A percentile compares a stretch with the other conserved stretches of the same genome.
Evolutionary conservation across 768 basidiomycete genomes (phyloP).

Genomic region (Amanita muscaria): DNA sequence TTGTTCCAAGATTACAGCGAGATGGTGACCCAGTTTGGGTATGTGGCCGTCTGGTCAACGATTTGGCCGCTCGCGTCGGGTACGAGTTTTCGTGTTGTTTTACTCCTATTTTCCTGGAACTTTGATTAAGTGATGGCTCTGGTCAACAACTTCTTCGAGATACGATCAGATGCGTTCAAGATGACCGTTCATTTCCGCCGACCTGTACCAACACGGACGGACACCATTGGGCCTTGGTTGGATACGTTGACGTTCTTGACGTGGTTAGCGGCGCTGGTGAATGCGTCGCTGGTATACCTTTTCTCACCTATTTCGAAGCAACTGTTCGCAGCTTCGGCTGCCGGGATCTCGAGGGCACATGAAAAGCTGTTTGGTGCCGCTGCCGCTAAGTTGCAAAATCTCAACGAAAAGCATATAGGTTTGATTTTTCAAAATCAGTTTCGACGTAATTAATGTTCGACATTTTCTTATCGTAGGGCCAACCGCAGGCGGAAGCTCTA

Average conservation of each 20-base stretch:
- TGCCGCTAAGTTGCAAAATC: not conserved
- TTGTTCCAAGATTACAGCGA: slow-evolving; percentile 88
- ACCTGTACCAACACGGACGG: slow-evolving; percentile 80
- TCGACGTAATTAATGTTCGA: no score
- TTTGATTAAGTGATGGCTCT: slow-evolving; percentile 57
- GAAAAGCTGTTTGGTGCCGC: not conserved
- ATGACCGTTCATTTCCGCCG: slow-evolving; percentile 78
- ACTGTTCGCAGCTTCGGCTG: slow-evolving; percentile 10
- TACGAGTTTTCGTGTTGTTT: slow-evolving; percentile 18
- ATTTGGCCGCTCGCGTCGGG: slow-evolving; percentile 90
- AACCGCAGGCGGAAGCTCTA: slow-evolving; percentile 17
- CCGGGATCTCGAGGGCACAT: slow-evolving; percentile 15
- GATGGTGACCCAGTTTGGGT: slow-evolving; percentile 95
- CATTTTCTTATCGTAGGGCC: slow-evolving; percentile 5
- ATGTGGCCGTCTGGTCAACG: slow-evolving; percentile 85
- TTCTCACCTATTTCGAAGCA: slow-evolving; percentile 46
- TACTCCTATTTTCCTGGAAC: not conserved
- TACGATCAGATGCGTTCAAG: slow-evolving; percentile 93
- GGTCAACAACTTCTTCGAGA: slow-evolving; percentile 87
- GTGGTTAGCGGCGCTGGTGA: slow-evolving; percentile 84
- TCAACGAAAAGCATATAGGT: not conserved
- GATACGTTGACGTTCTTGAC: slow-evolving; percentile 80
- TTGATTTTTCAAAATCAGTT: no score
- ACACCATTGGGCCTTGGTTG: slow-evolving; percentile 93
- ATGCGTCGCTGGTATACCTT: slow-evolving; percentile 85